Percentiles rank a stretch among this genome's conserved stretches.
Conservation (phyloP, 2,329 filamentous ascomycete species). For the Ceratocystis albifundus region DNA sequence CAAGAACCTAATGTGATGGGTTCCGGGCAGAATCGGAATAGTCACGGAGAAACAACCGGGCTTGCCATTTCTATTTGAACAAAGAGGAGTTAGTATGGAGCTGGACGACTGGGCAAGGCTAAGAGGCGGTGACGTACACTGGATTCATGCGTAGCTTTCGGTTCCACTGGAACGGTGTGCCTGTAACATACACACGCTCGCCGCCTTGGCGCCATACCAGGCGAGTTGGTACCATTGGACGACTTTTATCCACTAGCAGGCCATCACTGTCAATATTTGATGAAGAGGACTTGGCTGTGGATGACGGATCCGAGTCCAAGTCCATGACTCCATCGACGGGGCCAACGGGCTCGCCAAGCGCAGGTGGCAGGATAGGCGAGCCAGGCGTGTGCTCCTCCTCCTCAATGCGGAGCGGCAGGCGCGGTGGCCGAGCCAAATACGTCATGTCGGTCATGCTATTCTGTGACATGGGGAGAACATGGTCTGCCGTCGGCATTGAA, state of each 20-base stretch:
- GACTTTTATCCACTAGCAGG: constrained; percentile 60
- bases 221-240: constrained; percentile 67
- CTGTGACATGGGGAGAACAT: constrained; percentile 35
- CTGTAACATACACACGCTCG: constrained; percentile 90
- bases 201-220: constrained; percentile 77
- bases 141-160: constrained; percentile 78
- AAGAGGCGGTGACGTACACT: constrained; percentile 52
- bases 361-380: constrained; percentile 71
- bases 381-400: constrained; percentile 82
- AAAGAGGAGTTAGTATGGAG: constrained; percentile 19
- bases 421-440: constrained; percentile 62
- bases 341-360: constrained; percentile 32
- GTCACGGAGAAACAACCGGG: constrained; percentile 61
- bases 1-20: constrained; percentile 92
- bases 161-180: constrained; percentile 96
- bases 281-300: constrained; percentile 46
- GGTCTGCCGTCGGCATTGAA: constrained; percentile 18
- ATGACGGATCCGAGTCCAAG: constrained; percentile 38
- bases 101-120: not conserved
- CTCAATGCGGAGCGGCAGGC: constrained; percentile 83
- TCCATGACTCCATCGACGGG: constrained; percentile 36
- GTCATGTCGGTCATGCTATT: constrained; percentile 52
- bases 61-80: constrained; percentile 37
- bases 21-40: constrained; percentile 78
- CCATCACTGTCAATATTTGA: constrained; percentile 62